Conservation (phyloP, 768 basidiomycete species). For the Cystofilobasidium macerans region DNA sequence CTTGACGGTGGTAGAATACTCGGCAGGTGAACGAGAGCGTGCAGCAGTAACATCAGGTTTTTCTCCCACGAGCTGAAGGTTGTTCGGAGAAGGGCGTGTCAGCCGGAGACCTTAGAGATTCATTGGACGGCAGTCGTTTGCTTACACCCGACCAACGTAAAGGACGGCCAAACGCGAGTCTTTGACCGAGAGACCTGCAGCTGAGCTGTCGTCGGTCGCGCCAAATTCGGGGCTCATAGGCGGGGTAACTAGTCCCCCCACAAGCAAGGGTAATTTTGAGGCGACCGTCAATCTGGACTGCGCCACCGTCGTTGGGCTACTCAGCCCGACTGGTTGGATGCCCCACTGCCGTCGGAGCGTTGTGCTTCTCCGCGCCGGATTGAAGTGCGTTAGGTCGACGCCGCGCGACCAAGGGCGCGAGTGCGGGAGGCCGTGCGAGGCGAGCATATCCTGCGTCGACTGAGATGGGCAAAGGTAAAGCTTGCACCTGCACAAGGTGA, state of each 20-base stretch:
- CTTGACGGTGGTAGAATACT: slow-evolving; percentile 27
- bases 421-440: slow-evolving; percentile 34
- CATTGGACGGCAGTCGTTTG: not conserved
- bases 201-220: not conserved
- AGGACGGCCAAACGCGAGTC: slow-evolving; percentile 33
- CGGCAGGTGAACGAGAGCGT: slow-evolving; percentile 36
- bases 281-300: not conserved
- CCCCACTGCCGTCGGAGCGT: slow-evolving; percentile 37
- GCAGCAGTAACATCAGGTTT: slow-evolving; percentile 42
- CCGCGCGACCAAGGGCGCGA: slow-evolving; percentile 42
- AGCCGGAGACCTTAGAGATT: not conserved
- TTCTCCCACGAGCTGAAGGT: slow-evolving; percentile 41
- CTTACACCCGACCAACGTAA: slow-evolving; percentile 40
- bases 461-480: slow-evolving; percentile 42
- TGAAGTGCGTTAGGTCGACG: slow-evolving; percentile 39
- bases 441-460: slow-evolving; percentile 39
- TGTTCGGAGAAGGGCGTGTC: not conserved
- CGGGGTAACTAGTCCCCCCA: slow-evolving; percentile 12
- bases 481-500: slow-evolving; percentile 30
- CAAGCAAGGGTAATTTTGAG: not conserved
- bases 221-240: slow-evolving; percentile 14
- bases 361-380: slow-evolving; percentile 33
- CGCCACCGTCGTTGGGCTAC: not conserved
- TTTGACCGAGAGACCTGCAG: not conserved
- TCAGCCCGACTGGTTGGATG: slow-evolving; percentile 5